Evolutionary conservation across 352 stramenopile species (phyloP).

Genomic region (Phytophthora uliginosa): DNA sequence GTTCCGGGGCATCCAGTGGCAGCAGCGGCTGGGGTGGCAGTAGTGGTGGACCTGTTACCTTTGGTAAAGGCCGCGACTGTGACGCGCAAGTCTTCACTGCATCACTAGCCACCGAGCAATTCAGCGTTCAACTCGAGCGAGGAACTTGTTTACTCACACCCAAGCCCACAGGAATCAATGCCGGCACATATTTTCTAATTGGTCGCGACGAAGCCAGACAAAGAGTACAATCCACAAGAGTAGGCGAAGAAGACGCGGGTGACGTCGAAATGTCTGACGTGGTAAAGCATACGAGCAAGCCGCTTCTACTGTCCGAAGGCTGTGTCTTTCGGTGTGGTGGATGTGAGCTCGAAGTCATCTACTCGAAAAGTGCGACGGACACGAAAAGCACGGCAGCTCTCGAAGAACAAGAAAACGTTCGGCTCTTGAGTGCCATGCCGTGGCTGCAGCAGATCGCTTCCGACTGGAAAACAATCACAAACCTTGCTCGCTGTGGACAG

Average conservation of each 20-base stretch:
- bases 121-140: constrained; percentile 69
- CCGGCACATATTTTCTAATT: constrained; percentile 79
- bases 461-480: constrained; percentile 58
- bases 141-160: constrained; percentile 69
- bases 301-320: constrained; percentile 74
- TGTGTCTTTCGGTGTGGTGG: constrained; percentile 73
- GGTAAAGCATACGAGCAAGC: constrained; percentile 75
- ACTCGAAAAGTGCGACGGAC: constrained; percentile 46
- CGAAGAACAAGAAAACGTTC: constrained; percentile 55
- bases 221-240: not conserved
- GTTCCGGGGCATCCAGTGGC: constrained; percentile 33
- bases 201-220: constrained; percentile 47
- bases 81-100: constrained; percentile 70
- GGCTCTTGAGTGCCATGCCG: constrained; percentile 57
- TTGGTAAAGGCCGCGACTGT: constrained; percentile 70
- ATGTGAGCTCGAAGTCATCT: constrained; percentile 72
- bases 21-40: constrained; percentile 39
- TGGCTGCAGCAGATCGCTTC: constrained; percentile 71
- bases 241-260: not conserved
- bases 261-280: constrained; percentile 34
- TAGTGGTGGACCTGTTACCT: constrained; percentile 50
- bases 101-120: constrained; percentile 69
- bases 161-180: constrained; percentile 67
- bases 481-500: constrained; percentile 57
- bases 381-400: constrained; percentile 10